A percentile compares a stretch with the other conserved stretches of the same genome.
These are phyloP conservation scores for Dendrobium huoshanense DNA, from an alignment of 106 monocot species.

Conservation along the genomic window DNA sequence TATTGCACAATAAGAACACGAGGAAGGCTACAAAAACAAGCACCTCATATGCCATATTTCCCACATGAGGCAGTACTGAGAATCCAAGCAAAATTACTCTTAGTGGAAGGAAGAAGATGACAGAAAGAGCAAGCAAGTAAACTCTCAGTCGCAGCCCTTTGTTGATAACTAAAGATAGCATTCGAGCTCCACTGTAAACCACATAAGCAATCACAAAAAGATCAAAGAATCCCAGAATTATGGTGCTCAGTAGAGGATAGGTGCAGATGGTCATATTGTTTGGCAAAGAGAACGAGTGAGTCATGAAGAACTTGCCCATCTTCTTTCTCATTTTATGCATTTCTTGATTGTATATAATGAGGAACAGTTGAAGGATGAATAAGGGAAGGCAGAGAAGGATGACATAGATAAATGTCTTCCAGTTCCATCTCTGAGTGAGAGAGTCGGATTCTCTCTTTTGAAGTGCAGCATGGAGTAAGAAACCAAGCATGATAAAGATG, in stretches of 20 bases:
- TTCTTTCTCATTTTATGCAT: slow-evolving; percentile 6
- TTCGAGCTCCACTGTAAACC: slow-evolving; percentile 32
- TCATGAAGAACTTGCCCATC: slow-evolving; percentile 4
- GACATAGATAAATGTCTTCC: slow-evolving; percentile 31
- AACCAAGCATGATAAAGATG: slow-evolving; percentile 49
- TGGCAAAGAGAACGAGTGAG: neutral
- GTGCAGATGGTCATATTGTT: neutral
- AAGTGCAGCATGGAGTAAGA: slow-evolving; percentile 57
- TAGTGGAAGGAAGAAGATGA: slow-evolving; percentile 34
- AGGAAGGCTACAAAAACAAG: slow-evolving; percentile 67
- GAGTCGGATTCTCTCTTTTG: slow-evolving; percentile 45
- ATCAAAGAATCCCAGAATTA: slow-evolving; percentile 58
- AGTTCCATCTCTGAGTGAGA: slow-evolving; percentile 56
- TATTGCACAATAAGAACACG: slow-evolving; percentile 33
- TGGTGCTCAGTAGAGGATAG: slow-evolving; percentile 48
- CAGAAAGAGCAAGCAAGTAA: slow-evolving; percentile 42
- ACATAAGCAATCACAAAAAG: slow-evolving; percentile 45
- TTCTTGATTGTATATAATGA: slow-evolving; percentile 32
- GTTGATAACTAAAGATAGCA: slow-evolving; percentile 68
- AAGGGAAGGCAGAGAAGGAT: slow-evolving; percentile 48
- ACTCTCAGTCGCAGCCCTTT: slow-evolving; percentile 57
- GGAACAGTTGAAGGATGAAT: slow-evolving; percentile 37
- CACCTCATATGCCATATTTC: slow-evolving; percentile 32
- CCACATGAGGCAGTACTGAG: slow-evolving; percentile 49
- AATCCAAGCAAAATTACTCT: slow-evolving; percentile 50